Base-by-base conservation (phyloP, 225 moss, liverwort and hornwort genomes). In the Thuidium tamariscinum region DNA sequence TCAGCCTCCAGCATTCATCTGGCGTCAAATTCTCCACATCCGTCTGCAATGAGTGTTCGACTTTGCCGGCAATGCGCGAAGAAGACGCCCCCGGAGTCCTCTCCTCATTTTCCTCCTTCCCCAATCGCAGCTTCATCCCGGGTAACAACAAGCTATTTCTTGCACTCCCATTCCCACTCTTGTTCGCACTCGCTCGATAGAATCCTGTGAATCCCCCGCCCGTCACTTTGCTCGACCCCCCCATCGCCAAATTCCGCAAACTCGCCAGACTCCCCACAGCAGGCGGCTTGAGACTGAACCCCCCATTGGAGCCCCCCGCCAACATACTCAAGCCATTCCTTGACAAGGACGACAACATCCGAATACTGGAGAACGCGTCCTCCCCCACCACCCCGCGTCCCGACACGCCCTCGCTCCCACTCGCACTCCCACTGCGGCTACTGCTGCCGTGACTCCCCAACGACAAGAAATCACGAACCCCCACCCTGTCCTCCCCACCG, bases 181-280 rank as follows among this genome's bases (percentile, higher is more conserved):
- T 87, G 19, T 59, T 72, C 15, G 54, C 80, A 63, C 81, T 88
- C 14, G 87, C 66, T 41, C 91, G 49, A 79, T 86, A 90, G 42
- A 89, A 93, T 19, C 91, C 91, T 21, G 87, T 84, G 46, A 93
- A 91, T 79, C 85, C 93, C 41, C 93, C 84, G 29, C 93, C 93
- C 2, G 83, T 84, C 32, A 92, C 92, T 74, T 84, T 90, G 18
- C 60, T 41, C 54, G 67, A 23, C 74, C 48, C 87, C 4, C 85
- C 65, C 69, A 66, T 36, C 8, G 49, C 82, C 44, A 78, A 83
- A 86, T 74, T 86, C 30, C 84, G 67, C 76, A 83, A 54, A 37
- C 87, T 74, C 9, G n/a, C 26, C 8, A 73, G 46, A 23, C 54
- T 78, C 16, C 83, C 67, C 44, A 80, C 71, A 1, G 85, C 41